Conservation (phyloP, 768 basidiomycete species). For the Tricholoma matsutake region DNA sequence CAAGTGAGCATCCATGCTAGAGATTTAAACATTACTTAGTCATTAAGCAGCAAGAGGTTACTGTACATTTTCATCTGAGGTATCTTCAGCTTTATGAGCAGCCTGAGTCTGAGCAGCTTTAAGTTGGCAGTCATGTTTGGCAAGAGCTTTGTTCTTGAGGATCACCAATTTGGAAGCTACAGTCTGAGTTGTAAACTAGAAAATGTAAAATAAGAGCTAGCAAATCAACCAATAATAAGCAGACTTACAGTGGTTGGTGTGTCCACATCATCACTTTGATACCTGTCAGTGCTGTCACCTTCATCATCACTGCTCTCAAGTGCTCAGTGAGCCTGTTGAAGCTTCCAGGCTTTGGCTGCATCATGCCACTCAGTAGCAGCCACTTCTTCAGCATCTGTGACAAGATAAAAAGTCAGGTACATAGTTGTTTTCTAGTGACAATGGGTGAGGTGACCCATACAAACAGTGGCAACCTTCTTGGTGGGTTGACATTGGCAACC, state of each 20-base stretch:
- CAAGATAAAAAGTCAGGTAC: not conserved
- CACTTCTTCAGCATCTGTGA: not conserved
- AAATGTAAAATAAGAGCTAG: not conserved
- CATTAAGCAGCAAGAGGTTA: not conserved
- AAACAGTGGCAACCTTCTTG: not conserved
- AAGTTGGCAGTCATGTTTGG: slow-evolving; percentile 1
- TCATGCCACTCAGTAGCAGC: not conserved
- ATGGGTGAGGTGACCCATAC: not conserved
- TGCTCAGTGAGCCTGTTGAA: not conserved
- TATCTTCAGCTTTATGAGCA: not conserved
- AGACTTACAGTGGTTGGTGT: not conserved
- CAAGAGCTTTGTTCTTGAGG: slow-evolving; percentile 7
- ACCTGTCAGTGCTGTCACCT: not conserved
- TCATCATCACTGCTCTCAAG: not conserved
- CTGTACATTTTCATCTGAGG: not conserved
- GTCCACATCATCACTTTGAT: not conserved
- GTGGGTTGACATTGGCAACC: not conserved
- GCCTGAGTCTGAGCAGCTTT: not conserved
- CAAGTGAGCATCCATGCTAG: not conserved
- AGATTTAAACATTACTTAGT: not conserved
- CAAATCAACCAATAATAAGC: not conserved
- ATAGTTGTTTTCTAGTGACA: not conserved
- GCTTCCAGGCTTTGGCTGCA: not conserved
- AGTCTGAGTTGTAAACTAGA: not conserved
- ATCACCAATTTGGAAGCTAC: not conserved